These are phyloP conservation scores for Aspergillus wentii DNA, from an alignment of 495 filamentous ascomycete genomes.

Conservation along the genomic window DNA sequence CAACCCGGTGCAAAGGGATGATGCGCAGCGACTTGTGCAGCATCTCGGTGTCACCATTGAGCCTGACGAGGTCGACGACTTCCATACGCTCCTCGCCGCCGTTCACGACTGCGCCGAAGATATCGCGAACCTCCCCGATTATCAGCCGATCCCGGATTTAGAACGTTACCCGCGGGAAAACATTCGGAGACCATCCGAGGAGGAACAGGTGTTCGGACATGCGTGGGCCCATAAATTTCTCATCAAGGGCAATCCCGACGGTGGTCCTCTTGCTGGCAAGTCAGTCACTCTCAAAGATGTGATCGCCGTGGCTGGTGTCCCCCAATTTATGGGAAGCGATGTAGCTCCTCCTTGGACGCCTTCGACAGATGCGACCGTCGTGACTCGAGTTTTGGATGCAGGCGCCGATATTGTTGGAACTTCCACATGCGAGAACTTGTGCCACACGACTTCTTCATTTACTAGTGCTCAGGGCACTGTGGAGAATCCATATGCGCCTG, in stretches of 20 bases:
- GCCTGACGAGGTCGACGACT: constrained; percentile 21
- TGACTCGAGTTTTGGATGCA: constrained; percentile 42
- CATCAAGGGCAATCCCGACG: constrained; percentile 22
- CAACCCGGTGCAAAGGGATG: constrained; percentile 25
- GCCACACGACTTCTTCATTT: constrained; percentile 35
- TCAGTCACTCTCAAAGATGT: constrained; percentile 62
- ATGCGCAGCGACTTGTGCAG: constrained; percentile 19
- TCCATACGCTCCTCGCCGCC: constrained; percentile 26
- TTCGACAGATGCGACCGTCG: constrained; percentile 38
- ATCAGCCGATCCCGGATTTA: constrained; percentile 22
- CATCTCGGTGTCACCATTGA: constrained; percentile 25
- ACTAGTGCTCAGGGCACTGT: constrained; percentile 46
- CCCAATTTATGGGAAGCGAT: constrained; percentile 31
- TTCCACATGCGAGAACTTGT: constrained; percentile 45
- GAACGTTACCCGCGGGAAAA: constrained; percentile 25
- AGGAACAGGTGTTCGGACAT: constrained; percentile 27
- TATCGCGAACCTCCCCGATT: constrained; percentile 24
- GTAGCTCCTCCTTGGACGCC: constrained; percentile 36
- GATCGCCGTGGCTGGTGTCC: constrained; percentile 35
- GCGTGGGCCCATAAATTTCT: constrained; percentile 29
- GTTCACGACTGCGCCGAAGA: constrained; percentile 29
- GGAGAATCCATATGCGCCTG: constrained; percentile 44
- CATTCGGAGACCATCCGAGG: constrained; percentile 18
- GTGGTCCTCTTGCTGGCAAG: constrained; percentile 73
- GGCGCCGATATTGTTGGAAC: constrained; percentile 38